Conservation (phyloP, 306 rosid species). For the Rosa chinensis region DNA sequence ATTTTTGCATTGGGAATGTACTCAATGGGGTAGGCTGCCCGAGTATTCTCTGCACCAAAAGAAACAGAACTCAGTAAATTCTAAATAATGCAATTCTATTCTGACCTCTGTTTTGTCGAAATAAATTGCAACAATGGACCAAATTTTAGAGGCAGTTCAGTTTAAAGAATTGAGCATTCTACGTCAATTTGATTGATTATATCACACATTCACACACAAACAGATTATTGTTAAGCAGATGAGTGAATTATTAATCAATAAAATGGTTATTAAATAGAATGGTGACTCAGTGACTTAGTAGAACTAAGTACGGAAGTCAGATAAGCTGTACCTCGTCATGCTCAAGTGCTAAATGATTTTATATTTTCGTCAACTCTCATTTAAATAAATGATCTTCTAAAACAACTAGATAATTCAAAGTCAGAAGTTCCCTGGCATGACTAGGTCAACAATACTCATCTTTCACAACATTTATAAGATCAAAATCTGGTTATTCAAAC, state of each 20-base stretch:
- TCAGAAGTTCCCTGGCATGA: not conserved
- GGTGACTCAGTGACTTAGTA: not conserved
- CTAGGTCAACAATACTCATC: not conserved
- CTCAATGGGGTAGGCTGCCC: constrained; percentile 88
- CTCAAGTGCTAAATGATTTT: not conserved
- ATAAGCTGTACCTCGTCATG: not conserved
- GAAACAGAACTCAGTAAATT: not conserved
- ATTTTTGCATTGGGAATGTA: constrained; percentile 82
- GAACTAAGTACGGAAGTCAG: not conserved
- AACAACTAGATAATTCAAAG: not conserved
- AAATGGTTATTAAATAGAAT: not conserved
- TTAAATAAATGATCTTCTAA: not conserved
- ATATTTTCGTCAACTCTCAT: not conserved
- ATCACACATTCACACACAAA: not conserved
- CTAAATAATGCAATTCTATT: not conserved
- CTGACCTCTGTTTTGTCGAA: not conserved
- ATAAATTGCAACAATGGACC: not conserved
- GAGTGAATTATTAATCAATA: not conserved
- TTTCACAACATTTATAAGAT: not conserved
- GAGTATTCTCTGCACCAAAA: constrained; percentile 67
- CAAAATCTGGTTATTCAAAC: not conserved
- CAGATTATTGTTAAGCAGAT: not conserved
- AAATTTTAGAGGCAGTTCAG: not conserved
- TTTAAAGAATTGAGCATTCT: not conserved
- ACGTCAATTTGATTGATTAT: not conserved